Percentiles rank a stretch among this genome's conserved stretches.
These are phyloP conservation scores for Naegleria gruberi DNA, from an alignment of 208 protist species.

Conservation along the genomic window DNA sequence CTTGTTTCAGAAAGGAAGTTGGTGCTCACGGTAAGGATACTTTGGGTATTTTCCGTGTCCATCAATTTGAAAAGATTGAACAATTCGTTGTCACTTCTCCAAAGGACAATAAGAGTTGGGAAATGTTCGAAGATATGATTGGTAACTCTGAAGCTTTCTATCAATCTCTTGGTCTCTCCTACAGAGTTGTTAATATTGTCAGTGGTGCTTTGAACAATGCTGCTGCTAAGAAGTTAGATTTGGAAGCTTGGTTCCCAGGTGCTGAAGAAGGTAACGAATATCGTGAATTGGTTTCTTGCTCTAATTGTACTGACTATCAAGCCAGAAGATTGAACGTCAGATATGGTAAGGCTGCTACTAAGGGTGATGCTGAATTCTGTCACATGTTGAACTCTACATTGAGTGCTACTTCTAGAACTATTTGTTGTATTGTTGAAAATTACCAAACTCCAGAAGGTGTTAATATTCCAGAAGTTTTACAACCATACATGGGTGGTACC, in stretches of 20 bases:
- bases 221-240: slow-evolving; percentile 98
- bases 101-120: slow-evolving; percentile 72
- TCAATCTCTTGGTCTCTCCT: slow-evolving; percentile 78
- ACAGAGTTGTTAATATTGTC: slow-evolving; percentile 84
- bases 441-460: slow-evolving; percentile 93
- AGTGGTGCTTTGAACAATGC: slow-evolving; percentile 96
- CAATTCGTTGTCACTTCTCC: slow-evolving; percentile 70
- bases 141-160: slow-evolving; percentile 80
- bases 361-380: slow-evolving; percentile 88
- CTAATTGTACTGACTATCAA: slow-evolving; percentile 99
- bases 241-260: slow-evolving; percentile 98
- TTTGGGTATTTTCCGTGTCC: slow-evolving; percentile 87
- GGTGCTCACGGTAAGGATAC: slow-evolving; percentile 87
- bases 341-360: slow-evolving; percentile 36
- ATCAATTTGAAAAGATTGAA: slow-evolving; percentile 95
- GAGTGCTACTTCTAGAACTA: slow-evolving; percentile 92
- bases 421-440: slow-evolving; percentile 99
- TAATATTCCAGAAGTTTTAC: slow-evolving; percentile 75
- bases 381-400: slow-evolving; percentile 99
- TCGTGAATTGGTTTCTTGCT: slow-evolving; percentile 98
- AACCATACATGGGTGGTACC: slow-evolving; percentile 58
- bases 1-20: slow-evolving; percentile 99
- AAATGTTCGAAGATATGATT: slow-evolving; percentile 79
- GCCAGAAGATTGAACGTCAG: slow-evolving; percentile 63
- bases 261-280: slow-evolving; percentile 63